Evolutionary conservation across 768 basidiomycete genomes (phyloP).

Genomic region (Naganishia randhawae): DNA sequence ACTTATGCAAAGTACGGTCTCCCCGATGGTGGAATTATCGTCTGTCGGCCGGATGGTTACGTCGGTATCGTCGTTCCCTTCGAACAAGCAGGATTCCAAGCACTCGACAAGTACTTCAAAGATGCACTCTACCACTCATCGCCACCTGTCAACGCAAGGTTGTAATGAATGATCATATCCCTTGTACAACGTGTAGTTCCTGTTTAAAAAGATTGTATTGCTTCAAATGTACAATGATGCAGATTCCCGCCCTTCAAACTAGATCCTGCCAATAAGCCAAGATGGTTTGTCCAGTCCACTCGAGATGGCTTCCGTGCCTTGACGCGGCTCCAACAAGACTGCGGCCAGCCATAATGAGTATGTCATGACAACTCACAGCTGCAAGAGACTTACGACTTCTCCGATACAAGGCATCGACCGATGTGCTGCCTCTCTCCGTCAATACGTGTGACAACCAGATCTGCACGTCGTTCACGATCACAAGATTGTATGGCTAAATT

Average conservation of each 20-base stretch:
- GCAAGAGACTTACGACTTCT: slow-evolving; percentile 42
- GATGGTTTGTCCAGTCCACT: slow-evolving; percentile 41
- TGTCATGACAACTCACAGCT: neutral
- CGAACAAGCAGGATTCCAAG: slow-evolving; percentile 38
- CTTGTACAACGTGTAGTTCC: slow-evolving; percentile 6
- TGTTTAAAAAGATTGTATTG: slow-evolving; percentile 16
- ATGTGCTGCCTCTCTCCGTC: slow-evolving; percentile 44
- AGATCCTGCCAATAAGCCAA: slow-evolving; percentile 39
- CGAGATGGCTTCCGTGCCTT: slow-evolving; percentile 40
- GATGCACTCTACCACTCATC: slow-evolving; percentile 18
- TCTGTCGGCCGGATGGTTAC: slow-evolving; percentile 50
- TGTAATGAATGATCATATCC: slow-evolving; percentile 14
- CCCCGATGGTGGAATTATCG: slow-evolving; percentile 43
- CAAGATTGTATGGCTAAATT: slow-evolving; percentile 61
- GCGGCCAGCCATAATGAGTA: neutral
- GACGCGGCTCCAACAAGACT: slow-evolving; percentile 49
- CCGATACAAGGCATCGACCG: slow-evolving; percentile 46
- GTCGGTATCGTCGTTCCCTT: slow-evolving; percentile 43
- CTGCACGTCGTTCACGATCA: slow-evolving; percentile 85
- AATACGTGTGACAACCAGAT: slow-evolving; percentile 40
- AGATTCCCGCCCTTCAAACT: neutral
- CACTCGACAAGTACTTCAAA: slow-evolving; percentile 45
- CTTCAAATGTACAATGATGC: slow-evolving; percentile 6
- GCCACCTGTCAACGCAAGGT: neutral
- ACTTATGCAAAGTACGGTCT: slow-evolving; percentile 31